Conservation (phyloP, 2,329 filamentous ascomycete species). For the Aspergillus terreus region DNA sequence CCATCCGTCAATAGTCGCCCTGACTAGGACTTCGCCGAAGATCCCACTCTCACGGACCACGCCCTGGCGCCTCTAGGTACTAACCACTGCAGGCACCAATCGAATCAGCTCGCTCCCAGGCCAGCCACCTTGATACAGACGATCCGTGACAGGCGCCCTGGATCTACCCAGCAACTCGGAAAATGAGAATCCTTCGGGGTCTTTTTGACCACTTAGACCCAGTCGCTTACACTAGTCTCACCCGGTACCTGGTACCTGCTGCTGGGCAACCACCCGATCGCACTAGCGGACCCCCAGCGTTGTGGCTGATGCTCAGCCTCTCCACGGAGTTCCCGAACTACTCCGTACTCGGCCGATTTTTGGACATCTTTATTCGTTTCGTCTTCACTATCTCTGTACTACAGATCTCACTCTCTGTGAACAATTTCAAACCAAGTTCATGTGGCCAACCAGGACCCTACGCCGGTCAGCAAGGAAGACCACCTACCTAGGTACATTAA, state of each 20-base stretch:
- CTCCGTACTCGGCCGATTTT: no score
- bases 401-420: no score
- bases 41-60: slow-evolving; percentile 8
- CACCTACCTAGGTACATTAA: no score
- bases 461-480: no score
- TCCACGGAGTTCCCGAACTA: no score
- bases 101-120: background rate
- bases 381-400: no score
- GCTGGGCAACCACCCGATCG: background rate
- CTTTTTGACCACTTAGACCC: background rate
- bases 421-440: no score
- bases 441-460: no score
- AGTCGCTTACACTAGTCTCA: background rate
- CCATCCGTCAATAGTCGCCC: background rate
- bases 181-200: background rate
- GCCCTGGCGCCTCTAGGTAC: background rate
- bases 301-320: no score
- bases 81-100: no score
- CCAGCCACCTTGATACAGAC: background rate
- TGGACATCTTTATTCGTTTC: no score
- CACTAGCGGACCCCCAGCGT: background rate
- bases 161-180: background rate
- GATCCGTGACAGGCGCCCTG: background rate
- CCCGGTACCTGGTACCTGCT: background rate
- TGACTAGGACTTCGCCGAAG: slow-evolving; percentile 9